These are phyloP conservation scores for Diplodia sapinea DNA, from an alignment of 2,329 filamentous ascomycete genomes.

Conservation along the genomic window DNA sequence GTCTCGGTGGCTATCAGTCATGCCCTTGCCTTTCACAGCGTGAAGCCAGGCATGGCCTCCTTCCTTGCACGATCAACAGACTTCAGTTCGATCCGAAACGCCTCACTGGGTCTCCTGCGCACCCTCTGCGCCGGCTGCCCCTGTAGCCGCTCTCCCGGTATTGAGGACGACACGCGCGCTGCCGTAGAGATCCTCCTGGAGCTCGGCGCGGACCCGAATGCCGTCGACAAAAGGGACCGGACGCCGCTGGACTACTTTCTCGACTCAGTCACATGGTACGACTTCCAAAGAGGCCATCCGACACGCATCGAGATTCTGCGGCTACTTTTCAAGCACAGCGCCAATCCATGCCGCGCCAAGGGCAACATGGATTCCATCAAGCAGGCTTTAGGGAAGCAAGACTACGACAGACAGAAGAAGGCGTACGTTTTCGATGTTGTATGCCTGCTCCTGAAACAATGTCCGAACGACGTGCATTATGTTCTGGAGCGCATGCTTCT, in stretches of 20 bases:
- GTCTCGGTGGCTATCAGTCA: neutral
- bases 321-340: neutral
- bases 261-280: neutral
- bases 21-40: neutral
- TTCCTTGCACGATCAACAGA: neutral
- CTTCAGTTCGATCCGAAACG: no score
- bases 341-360: neutral
- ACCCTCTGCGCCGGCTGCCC: neutral
- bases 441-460: slow-evolving; percentile 4
- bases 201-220: neutral
- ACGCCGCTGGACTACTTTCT: neutral
- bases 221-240: neutral
- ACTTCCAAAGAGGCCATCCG: neutral
- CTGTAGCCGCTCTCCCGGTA: neutral
- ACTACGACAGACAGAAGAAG: neutral
- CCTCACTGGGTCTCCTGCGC: neutral
- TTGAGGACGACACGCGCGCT: neutral
- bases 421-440: slow-evolving; percentile 8
- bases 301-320: neutral
- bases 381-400: neutral
- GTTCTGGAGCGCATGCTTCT: neutral
- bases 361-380: neutral
- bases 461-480: neutral
- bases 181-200: neutral
- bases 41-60: neutral